Evolutionary conservation across 2,329 filamentous ascomycete genomes (phyloP).

Genomic region (Tricladium varicosporioides): DNA sequence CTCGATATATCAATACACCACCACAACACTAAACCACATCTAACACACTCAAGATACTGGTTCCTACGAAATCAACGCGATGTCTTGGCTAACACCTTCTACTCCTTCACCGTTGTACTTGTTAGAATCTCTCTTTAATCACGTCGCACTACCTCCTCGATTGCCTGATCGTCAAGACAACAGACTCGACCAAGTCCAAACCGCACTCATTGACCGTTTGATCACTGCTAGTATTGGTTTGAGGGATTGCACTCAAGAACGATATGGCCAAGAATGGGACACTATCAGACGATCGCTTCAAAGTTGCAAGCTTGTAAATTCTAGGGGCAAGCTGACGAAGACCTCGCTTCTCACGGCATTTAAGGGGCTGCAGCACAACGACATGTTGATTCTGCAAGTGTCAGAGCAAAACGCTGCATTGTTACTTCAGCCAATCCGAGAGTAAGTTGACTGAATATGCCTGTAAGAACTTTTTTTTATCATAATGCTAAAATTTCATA

Average conservation of each 20-base stretch:
- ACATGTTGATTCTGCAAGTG: slow-evolving; percentile 44
- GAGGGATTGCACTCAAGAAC: background rate
- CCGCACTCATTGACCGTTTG: slow-evolving; percentile 8
- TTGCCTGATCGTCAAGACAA: slow-evolving; percentile 22
- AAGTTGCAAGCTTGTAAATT: slow-evolving; percentile 12
- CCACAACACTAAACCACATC: too few species aligned
- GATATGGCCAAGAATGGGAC: background rate
- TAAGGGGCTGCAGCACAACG: slow-evolving; percentile 25
- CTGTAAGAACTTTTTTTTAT: too few species aligned
- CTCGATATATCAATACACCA: too few species aligned
- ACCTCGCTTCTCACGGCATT: slow-evolving; percentile 31
- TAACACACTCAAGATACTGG: too few species aligned
- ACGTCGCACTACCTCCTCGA: slow-evolving; percentile 20
- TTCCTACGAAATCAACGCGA: too few species aligned
- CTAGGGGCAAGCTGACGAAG: slow-evolving; percentile 19
- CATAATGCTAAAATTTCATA: too few species aligned
- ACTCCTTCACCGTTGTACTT: too few species aligned
- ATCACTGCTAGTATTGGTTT: slow-evolving; percentile 6
- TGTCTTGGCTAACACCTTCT: too few species aligned
- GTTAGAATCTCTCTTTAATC: slow-evolving; percentile 21
- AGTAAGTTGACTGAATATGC: slow-evolving; percentile 36
- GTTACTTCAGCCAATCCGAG: slow-evolving; percentile 36
- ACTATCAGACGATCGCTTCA: slow-evolving; percentile 15
- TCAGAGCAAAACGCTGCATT: slow-evolving; percentile 48
- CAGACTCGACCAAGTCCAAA: slow-evolving; percentile 8